Evolutionary conservation across 345 rosid species (phyloP), one percentile per base, ranked within the genome.

Genomic region (Barbarea vulgaris): DNA sequence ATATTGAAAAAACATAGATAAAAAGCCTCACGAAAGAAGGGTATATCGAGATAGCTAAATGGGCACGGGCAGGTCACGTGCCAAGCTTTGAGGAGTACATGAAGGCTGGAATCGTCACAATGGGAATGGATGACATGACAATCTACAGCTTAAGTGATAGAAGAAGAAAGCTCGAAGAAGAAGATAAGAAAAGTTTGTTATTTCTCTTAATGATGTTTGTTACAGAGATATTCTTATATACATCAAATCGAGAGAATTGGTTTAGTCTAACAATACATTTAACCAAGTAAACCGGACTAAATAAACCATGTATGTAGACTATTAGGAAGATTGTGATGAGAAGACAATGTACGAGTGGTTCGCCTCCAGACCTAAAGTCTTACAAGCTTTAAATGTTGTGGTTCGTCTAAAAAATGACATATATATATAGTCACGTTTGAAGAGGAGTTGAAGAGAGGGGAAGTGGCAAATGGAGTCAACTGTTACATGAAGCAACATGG

Each of bases 21-120:
- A 46, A 64, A 18, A 64, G 53, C 24, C 9, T 44, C 0, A 30
- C 27, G 42, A 64, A 19, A 64, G 12, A 7, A 15, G 27, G 37
- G 44, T 31, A 18, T 21, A 0, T 30, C 1, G n/a, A 31, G 7
- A 18, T 48, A 46, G 57, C 57, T 12, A 44, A 19, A 65, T 65
- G 70, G 70, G 57, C 70, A 65, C 57, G 70, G 3, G 12, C 18
- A 46, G 28, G 57, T 48, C 57, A 65, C 17, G 58, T 48, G 30
- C 70, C 70, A 50, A 48, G 31, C 66, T 60, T 37, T 37, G 69
- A 47, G 1, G 69, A 64, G 7, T 47, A 28, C 18, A 17, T 64
- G 56, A 13, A 64, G 39, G 42, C 30, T 17, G 69, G 37, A 11
- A 1, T 47, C 0, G 15, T n/a, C 1, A 11, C 56, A 12, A 2